Evolutionary conservation across 306 rosid species (phyloP).

Genomic region (Pterocarpus macrocarpus): DNA sequence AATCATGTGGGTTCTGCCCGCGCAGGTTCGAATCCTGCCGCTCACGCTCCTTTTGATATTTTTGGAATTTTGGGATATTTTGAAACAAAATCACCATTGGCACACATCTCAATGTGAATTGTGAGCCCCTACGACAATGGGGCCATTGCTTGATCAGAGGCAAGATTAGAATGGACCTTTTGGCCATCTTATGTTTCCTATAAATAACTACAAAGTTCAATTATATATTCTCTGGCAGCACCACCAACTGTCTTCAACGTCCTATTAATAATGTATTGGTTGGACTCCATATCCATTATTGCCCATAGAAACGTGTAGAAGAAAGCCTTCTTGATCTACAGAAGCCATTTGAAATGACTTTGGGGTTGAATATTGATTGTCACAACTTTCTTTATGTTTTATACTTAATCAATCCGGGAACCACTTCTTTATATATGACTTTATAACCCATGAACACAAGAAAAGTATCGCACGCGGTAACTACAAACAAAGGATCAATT

Average conservation of each 20-base stretch:
- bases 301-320: neutral
- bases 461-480: too few species aligned
- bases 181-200: neutral
- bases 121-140: neutral
- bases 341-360: neutral
- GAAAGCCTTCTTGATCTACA: neutral
- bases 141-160: neutral
- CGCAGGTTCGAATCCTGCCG: slow-evolving; percentile 69
- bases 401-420: too few species aligned
- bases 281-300: neutral
- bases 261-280: neutral
- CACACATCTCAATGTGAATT: neutral
- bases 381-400: too few species aligned
- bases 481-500: too few species aligned
- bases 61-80: neutral
- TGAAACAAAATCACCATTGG: neutral
- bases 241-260: neutral
- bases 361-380: neutral
- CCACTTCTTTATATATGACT: too few species aligned
- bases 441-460: neutral
- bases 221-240: neutral
- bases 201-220: neutral
- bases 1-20: slow-evolving; percentile 75
- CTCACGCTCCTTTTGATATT: neutral
- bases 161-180: neutral